Percentiles rank a stretch among this genome's conserved stretches.
These are phyloP conservation scores for Cryptosporidium ubiquitum DNA, from an alignment of 169 alveolate species.

Conservation along the genomic window DNA sequence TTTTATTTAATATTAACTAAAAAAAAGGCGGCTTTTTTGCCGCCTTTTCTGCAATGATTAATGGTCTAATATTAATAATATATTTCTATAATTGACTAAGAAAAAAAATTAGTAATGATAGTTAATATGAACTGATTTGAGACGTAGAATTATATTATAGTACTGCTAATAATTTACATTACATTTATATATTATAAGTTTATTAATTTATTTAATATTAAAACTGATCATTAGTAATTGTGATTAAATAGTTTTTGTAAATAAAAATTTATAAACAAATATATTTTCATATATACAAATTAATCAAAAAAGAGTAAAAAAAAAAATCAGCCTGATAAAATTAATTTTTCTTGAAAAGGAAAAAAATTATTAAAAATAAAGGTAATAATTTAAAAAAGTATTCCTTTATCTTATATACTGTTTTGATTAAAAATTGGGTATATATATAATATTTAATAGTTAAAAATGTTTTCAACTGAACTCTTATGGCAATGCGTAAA, in stretches of 20 bases:
- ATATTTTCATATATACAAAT: too few relatives aligned
- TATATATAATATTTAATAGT: background rate
- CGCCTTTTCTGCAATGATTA: background rate
- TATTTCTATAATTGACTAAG: background rate
- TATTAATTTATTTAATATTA: background rate
- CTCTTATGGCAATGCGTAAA: constrained; percentile 54
- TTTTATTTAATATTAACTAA: background rate
- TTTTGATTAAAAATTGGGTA: background rate
- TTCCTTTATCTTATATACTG: background rate
- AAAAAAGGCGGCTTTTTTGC: background rate
- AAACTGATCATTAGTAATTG: background rate
- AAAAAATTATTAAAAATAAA: background rate
- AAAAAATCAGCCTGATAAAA: background rate
- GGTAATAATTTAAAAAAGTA: background rate
- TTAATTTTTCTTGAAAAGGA: background rate
- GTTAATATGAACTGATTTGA: background rate
- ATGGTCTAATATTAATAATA: background rate
- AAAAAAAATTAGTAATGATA: background rate
- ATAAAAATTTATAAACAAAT: too few relatives aligned
- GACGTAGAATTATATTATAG: constrained; percentile 9
- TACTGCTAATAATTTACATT: background rate
- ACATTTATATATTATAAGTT: background rate
- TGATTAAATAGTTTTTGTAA: too few relatives aligned
- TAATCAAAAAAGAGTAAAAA: too few relatives aligned
- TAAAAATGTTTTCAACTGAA: constrained; percentile 56